These are phyloP conservation scores for Scheffersomyces coipomensis DNA, from an alignment of 805 yeast genomes.

Conservation along the genomic window DNA sequence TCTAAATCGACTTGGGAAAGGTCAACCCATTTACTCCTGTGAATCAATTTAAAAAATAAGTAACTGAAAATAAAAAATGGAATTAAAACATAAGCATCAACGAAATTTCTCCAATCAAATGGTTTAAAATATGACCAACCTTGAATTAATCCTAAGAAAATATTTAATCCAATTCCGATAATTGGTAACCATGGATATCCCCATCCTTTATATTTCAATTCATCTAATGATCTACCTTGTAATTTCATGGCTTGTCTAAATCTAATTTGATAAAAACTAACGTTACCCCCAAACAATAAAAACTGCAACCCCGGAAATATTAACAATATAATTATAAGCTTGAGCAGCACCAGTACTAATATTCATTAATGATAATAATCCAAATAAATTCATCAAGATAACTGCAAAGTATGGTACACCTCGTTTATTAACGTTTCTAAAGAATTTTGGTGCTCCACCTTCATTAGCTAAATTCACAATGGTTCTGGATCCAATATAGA, in stretches of 20 bases:
- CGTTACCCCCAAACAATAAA: constrained; percentile 68
- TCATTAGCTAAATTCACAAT: constrained; percentile 62
- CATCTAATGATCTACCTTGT: constrained; percentile 34
- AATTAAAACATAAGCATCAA: constrained; percentile 61
- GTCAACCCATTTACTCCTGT: constrained; percentile 41
- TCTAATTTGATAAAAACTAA: constrained; percentile 54
- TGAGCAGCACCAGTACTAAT: constrained; percentile 56
- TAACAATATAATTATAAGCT: constrained; percentile 61
- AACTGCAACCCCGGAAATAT: constrained; percentile 63
- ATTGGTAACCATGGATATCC: constrained; percentile 53
- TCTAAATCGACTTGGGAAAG: constrained; percentile 48
- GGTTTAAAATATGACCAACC: constrained; percentile 68
- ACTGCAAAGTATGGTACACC: constrained; percentile 70
- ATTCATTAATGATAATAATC: constrained; percentile 54
- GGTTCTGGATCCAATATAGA: constrained; percentile 68
- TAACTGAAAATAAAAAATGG: constrained; percentile 52
- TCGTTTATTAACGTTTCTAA: constrained; percentile 48
- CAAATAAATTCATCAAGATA: constrained; percentile 51
- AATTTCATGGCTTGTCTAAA: constrained; percentile 46
- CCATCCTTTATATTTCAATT: constrained; percentile 34
- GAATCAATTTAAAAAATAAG: constrained; percentile 34
- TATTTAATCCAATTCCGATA: constrained; percentile 48
- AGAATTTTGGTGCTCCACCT: constrained; percentile 57
- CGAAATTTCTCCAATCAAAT: constrained; percentile 43
- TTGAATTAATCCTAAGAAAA: constrained; percentile 57